phyloP scores from a whole-genome alignment of 176 grass and related monocot species.

The maize (Zea mays) region Zm-B73-REFERENCE-NAM-5.0 NC_050096.1:31440501-31441000 shows the following conservation, averaged over 20 bases:
- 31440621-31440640: slow-evolving; percentile 6
- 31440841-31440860: not conserved
- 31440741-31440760: not conserved
- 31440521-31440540: slow-evolving; percentile 44
- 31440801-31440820: not conserved
- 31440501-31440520: slow-evolving; percentile 55
- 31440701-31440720: not conserved
- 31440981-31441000: slow-evolving; percentile 85
- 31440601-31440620: not conserved
- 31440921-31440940: slow-evolving; percentile 88
- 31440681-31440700: not conserved
- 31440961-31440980: slow-evolving; percentile 94
- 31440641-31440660: not conserved
- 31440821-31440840: slow-evolving; percentile 3
- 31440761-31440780: not conserved
- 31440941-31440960: slow-evolving; percentile 73
- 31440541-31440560: slow-evolving; percentile 60
- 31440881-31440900: slow-evolving; percentile 77
- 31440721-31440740: not conserved
- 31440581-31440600: slow-evolving; percentile 65
- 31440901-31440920: slow-evolving; percentile 74
- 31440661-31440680: not conserved
- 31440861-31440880: slow-evolving; percentile 60
- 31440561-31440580: slow-evolving; percentile 70
- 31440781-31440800: not conserved